Evolutionary conservation across 208 protist genomes (phyloP), one percentile per base, ranked within the genome.

Genomic region (Wallacemonas sp.): DNA sequence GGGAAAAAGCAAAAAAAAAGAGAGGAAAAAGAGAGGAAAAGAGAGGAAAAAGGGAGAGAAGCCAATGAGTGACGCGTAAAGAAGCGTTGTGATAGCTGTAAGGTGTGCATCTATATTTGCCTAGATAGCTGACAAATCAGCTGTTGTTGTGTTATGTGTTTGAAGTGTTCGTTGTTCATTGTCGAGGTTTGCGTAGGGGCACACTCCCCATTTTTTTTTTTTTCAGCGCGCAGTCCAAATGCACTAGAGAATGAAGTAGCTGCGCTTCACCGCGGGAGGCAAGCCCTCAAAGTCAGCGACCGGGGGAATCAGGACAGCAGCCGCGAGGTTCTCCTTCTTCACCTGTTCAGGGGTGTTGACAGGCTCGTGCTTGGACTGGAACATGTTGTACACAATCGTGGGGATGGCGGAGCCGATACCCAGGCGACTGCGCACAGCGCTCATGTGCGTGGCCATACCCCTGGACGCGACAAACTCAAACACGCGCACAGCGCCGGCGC

Each of bases 401-500:
- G 81, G 72, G 22, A 95, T 73, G 18, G 62, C 67, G n/a, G 61
- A 48, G 26, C 45, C 70, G 25, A 76, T 12, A 11, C 82, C 75
- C 54, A 85, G 61, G 25, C 76, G 65, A 11, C 67, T 74, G 4
- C 91, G 79, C 11, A 91, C 79, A 1, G 52, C 45, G 52, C 93
- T 97, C 63, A 98, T 70, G 71, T 98, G 96, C 55, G 72, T 72
- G 3, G 89, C 80, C 29, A 97, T 29, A 5, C 72, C 83, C 38
- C 65, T 68, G 1, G 73, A 65, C 18, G 86, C 81, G 32, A 63
- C 39, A 50, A 98, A 87, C 28, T 64, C 28, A 54, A 97, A 93
- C 49, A 96, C 80, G 32, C 95, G 81, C 1, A 87, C 41, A 7
- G 44, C 32, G 31, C 45, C 7, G 8, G 14, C 45, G 29, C 50